phyloP scores from a whole-genome alignment of 768 basidiomycete genomes.

The Podaxis pistillaris region DNA sequence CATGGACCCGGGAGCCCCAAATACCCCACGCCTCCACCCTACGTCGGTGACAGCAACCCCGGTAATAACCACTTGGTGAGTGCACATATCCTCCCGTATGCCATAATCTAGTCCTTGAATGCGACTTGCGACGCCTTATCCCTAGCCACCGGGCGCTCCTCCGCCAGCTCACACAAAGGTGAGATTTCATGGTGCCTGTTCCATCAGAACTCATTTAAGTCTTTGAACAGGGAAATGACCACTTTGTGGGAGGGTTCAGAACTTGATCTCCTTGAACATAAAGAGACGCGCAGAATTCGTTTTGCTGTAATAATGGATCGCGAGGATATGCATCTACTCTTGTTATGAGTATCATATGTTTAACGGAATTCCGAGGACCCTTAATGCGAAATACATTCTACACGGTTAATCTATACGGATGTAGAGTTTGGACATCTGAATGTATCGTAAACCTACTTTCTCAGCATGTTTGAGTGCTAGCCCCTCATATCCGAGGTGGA shows the following conservation, averaged over 20 bases:
- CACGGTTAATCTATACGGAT: neutral
- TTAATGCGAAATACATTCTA: neutral
- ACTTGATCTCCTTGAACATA: neutral
- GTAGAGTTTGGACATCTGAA: neutral
- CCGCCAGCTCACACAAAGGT: neutral
- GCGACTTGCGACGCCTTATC: neutral
- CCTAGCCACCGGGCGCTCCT: neutral
- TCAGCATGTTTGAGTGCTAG: no score
- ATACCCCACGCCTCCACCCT: neutral
- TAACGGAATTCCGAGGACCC: neutral
- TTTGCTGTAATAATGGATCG: neutral
- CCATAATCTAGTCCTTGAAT: neutral
- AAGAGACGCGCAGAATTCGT: no score
- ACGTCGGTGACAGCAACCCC: neutral
- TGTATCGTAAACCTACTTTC: neutral
- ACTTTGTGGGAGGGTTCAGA: conserved; percentile 3
- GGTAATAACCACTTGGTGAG: neutral
- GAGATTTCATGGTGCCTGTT: neutral
- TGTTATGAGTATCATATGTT: neutral
- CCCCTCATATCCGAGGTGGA: no score
- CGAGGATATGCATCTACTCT: neutral
- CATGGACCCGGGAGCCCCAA: neutral
- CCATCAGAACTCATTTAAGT: neutral
- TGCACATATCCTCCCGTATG: neutral
- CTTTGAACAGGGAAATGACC: neutral